Conservation (phyloP, 108 stramenopile genomes). For the Stephanodiscus minutulus region DNA sequence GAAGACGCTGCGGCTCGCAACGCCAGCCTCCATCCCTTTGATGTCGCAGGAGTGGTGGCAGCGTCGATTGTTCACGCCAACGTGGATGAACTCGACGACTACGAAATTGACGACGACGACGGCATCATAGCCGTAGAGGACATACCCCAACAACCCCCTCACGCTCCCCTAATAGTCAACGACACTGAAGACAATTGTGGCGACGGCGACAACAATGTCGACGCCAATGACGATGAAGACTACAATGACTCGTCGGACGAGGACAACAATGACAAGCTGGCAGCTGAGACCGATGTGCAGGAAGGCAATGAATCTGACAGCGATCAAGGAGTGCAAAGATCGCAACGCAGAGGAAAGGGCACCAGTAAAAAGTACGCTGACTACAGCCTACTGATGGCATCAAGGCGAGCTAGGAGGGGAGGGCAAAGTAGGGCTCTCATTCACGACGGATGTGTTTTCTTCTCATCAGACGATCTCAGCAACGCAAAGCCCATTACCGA, state of each 20-base stretch:
- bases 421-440: not conserved
- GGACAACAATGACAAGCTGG: too few species aligned
- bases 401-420: not conserved
- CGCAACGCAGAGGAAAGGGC: not conserved
- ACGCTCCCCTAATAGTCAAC: too few species aligned
- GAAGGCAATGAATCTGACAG: not conserved
- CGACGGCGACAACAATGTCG: not conserved
- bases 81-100: not conserved
- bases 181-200: not conserved
- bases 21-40: too few species aligned
- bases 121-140: not conserved
- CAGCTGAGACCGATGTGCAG: not conserved
- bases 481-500: not conserved
- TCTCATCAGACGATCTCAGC: not conserved
- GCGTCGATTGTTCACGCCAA: too few species aligned
- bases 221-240: not conserved
- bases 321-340: too few species aligned
- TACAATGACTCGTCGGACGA: too few species aligned
- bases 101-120: not conserved
- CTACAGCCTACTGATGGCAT: not conserved
- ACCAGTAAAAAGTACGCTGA: not conserved
- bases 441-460: not conserved
- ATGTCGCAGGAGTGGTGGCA: too few species aligned
- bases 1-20: too few species aligned
- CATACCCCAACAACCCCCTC: too few species aligned